Evolutionary conservation across 1,284 basidiomycete genomes (phyloP), one percentile per base, ranked within the genome.

Genomic region (Moniliophthora roreri): DNA sequence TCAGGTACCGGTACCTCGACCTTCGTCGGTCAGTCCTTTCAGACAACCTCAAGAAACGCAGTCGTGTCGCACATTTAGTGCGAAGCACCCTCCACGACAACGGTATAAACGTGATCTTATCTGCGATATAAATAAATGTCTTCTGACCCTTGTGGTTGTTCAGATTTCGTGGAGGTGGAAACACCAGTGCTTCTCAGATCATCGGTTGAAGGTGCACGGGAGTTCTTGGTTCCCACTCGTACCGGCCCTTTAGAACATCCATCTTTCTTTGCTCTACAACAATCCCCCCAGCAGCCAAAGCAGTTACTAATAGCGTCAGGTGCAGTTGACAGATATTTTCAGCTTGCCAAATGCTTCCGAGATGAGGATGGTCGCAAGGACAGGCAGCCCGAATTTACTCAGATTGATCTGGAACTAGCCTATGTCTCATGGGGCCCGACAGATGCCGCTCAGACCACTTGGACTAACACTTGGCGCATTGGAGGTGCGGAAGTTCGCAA

Each of bases 241-340:
- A 63, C 78, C 40, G 63, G 46, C 26, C 40, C 63, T 26, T 51
- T 60, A 46, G 58, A 60, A 47, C 57, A 59, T 56, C 84, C 94
- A 2, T 74, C 79, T 24, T 97, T 96, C 69, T 98, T 95, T 67
- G 92, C 95, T 0, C 80, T 98, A 40, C 89, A 92, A 11, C 95
- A 98, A 72, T 96, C 93, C 0, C 95, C 95, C 1, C 95, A 98
- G 68, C 95, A 97, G 71, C 93, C 94, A 1, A 98, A 98, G 69
- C 95, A 98, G 69, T 80, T 98, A 3, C 80, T 98, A 51, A 89
- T 98, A 45, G 89, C 89, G 53, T 96, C 93, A 3, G 95, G 94
- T n/a, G 87, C 82, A 1, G 81, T 95, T 4, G 91, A 94, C 65
- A 84, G 81, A 58, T 98, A 98, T 71, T 98, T 87, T 71, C 95